Evolutionary conservation across 495 filamentous ascomycete species (phyloP), one percentile per base, ranked within the genome.

Genomic region (Ramalina intermedia): DNA sequence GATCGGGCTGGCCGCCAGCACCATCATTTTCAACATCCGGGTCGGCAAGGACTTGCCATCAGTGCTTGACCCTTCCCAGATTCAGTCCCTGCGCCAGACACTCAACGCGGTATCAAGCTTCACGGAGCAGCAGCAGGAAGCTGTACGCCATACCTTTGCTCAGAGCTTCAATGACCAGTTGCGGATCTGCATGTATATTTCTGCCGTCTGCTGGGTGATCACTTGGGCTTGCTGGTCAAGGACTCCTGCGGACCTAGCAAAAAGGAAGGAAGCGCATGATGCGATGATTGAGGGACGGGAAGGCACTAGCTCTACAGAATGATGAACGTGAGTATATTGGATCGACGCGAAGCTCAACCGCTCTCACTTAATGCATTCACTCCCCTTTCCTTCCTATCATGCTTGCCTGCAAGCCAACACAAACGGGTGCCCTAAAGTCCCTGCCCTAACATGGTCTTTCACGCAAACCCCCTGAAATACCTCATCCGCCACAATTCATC

Each of bases 1-100:
- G 18, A 62, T 80, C 11, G 76, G 75, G 3, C 63, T 81, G 16
- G 61, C 51, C 7, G 65, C 66, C 35, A 57, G 59, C 38, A 64
- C 65, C n/a, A 64, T 64, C 43, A 58, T 68, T 23, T 47, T 67
- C 8, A 63, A 66, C 37, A 53, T 54, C 37, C 49, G 48, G n/a
- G 41, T 67, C 13, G 27, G 46, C 13, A 23, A 51, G 20, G 56
- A 55, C 49, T 43, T 68, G 26, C 23, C 53, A 8, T 48, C 51
- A 18, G 38, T 58, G 24, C 44, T 60, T n/a, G 18, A 41, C 14
- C 40, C 55, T 0, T 49, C 59, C 21, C 52, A 61, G 16, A 23
- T 68, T 8, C 49, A 61, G 24, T 17, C 17, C 12, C 20, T 55
- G 3, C 21, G 29, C 11, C 23, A 48, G 23, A 43, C 43, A 1